phyloP scores from a whole-genome alignment of 2,329 filamentous ascomycete genomes.

The Ceratocystis papillata region DNA sequence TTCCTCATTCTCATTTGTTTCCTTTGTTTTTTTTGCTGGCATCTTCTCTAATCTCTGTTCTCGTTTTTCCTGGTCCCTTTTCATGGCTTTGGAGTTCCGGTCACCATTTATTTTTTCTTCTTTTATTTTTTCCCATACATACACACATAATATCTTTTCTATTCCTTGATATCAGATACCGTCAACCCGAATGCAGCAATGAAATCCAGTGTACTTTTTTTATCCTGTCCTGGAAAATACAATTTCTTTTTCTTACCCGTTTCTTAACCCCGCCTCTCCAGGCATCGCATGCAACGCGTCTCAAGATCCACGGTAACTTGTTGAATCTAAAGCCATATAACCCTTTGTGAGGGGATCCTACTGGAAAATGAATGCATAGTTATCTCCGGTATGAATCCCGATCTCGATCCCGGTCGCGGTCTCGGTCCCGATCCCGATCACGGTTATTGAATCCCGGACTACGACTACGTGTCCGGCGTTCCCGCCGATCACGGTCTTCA shows the following conservation, averaged over 20 bases:
- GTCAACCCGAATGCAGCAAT: background rate
- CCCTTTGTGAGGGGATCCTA: background rate
- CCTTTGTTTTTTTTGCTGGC: background rate
- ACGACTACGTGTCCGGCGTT: no score
- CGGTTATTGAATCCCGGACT: no score
- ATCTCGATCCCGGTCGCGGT: constrained; percentile 31
- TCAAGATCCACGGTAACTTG: background rate
- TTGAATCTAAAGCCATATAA: background rate
- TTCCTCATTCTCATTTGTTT: background rate
- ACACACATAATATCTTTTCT: background rate
- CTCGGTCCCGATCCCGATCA: constrained; percentile 30
- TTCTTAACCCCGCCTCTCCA: background rate
- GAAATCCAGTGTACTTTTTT: background rate
- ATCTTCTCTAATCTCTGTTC: background rate
- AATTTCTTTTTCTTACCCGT: constrained; percentile 1
- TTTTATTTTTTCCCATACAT: background rate
- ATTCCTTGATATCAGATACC: background rate
- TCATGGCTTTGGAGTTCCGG: constrained; percentile 13
- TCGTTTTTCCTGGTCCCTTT: background rate
- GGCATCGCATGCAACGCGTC: no score
- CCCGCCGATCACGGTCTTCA: constrained; percentile 34
- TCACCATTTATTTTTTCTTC: background rate
- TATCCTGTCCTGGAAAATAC: background rate
- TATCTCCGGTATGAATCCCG: constrained; percentile 32
- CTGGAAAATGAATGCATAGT: background rate